Percentiles rank a stretch among this genome's conserved stretches.
These are phyloP conservation scores for Leishmania aethiopica DNA, from an alignment of 208 protist species.

Conservation along the genomic window DNA sequence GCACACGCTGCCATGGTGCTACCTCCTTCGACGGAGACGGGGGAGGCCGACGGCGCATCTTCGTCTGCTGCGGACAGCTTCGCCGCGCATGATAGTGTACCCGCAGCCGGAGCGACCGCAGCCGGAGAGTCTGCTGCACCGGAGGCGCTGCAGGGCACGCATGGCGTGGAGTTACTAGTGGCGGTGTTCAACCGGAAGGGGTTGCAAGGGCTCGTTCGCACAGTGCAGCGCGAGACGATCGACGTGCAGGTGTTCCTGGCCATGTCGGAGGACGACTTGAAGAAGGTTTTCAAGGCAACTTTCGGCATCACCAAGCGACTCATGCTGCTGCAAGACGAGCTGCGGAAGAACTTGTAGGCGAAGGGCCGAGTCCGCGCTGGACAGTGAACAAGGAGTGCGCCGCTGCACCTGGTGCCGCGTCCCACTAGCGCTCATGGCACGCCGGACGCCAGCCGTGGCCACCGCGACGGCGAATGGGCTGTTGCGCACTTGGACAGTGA, in stretches of 20 bases:
- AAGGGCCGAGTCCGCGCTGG: not conserved
- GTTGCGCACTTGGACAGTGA: not conserved
- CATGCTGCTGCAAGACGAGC: constrained; percentile 75
- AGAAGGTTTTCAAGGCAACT: constrained; percentile 80
- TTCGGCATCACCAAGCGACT: constrained; percentile 83
- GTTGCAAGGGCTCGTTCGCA: constrained; percentile 48
- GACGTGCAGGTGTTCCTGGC: constrained; percentile 79
- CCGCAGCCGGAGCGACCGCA: not conserved
- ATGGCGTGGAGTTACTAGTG: constrained; percentile 54
- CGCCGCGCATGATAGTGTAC: not conserved
- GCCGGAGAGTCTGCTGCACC: not conserved
- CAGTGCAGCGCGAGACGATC: constrained; percentile 69
- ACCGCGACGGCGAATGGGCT: not conserved
- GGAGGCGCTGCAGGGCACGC: constrained; percentile 32
- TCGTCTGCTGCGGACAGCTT: not conserved
- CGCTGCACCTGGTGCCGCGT: not conserved
- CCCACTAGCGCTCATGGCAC: not conserved
- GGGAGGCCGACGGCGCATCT: not conserved
- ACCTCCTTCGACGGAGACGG: constrained; percentile 31
- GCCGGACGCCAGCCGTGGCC: not conserved
- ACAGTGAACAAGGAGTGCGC: not conserved
- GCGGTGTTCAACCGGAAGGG: constrained; percentile 65
- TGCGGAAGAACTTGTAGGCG: constrained; percentile 42
- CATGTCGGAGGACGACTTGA: constrained; percentile 77
- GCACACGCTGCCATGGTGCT: constrained; percentile 50